phyloP scores from a whole-genome alignment of 257 asterid genomes.

The Pogostemon cablin region DNA sequence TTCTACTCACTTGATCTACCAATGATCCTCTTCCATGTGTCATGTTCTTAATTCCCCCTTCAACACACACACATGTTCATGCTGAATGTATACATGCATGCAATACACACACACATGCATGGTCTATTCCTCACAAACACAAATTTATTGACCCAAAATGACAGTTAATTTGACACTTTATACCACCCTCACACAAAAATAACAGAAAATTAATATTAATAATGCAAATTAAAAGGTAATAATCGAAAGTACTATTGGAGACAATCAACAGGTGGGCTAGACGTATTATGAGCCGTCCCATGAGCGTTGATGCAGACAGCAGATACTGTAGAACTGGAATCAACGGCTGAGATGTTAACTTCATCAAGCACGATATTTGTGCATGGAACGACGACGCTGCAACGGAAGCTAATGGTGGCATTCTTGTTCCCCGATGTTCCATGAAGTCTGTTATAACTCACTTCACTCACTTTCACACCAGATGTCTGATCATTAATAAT shows the following conservation, averaged over 20 bases:
- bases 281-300: constrained; percentile 20
- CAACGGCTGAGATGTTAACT: constrained; percentile 28
- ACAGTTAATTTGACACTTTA: too few species aligned
- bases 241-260: background rate
- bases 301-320: constrained; percentile 37
- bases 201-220: background rate
- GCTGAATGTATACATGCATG: too few species aligned
- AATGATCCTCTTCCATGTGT: too few species aligned
- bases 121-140: too few species aligned
- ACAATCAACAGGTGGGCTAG: constrained; percentile 31
- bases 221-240: background rate
- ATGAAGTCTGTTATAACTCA: constrained; percentile 23
- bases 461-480: constrained; percentile 43
- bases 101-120: too few species aligned
- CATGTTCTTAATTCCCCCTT: too few species aligned
- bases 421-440: constrained; percentile 39
- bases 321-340: background rate
- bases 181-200: background rate
- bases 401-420: constrained; percentile 31
- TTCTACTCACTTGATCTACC: too few species aligned
- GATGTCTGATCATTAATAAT: constrained; percentile 16
- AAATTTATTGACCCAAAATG: too few species aligned
- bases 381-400: constrained; percentile 43
- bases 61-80: too few species aligned
- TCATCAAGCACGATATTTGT: constrained; percentile 33